A percentile compares a stretch with the other conserved stretches of the same genome.
These are phyloP conservation scores for Leishmania tarentolae DNA, from an alignment of 208 protist species.

Conservation along the genomic window DNA sequence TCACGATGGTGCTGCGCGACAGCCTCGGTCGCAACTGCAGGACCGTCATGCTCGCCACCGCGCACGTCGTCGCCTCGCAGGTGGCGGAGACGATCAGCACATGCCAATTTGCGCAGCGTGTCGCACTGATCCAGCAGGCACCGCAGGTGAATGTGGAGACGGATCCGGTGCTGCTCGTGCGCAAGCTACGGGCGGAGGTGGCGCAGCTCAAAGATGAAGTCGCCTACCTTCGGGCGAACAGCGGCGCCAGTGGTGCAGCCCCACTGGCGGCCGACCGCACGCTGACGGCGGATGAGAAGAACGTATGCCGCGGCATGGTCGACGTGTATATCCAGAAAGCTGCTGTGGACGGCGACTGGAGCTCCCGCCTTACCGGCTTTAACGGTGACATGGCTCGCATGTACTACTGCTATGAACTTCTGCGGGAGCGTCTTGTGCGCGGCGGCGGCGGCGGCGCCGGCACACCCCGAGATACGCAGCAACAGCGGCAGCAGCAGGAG, in stretches of 20 bases:
- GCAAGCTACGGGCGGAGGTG: slow-evolving; percentile 87
- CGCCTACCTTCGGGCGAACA: slow-evolving; percentile 69
- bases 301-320: slow-evolving; percentile 71
- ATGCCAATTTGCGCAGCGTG: slow-evolving; percentile 89
- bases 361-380: slow-evolving; percentile 67
- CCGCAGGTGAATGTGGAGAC: slow-evolving; percentile 90
- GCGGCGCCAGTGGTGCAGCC: slow-evolving; percentile 15
- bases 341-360: slow-evolving; percentile 40
- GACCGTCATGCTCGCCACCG: slow-evolving; percentile 92
- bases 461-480: neutral
- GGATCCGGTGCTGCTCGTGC: slow-evolving; percentile 90
- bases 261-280: slow-evolving; percentile 51
- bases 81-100: slow-evolving; percentile 90
- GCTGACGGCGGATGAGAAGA: slow-evolving; percentile 71
- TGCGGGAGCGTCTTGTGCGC: slow-evolving; percentile 55
- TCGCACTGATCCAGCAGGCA: slow-evolving; percentile 88
- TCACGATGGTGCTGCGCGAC: slow-evolving; percentile 95
- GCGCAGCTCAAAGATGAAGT: slow-evolving; percentile 88
- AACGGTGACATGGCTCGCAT: slow-evolving; percentile 87
- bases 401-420: slow-evolving; percentile 86
- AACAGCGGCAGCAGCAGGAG: slow-evolving; percentile 4
- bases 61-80: slow-evolving; percentile 57
- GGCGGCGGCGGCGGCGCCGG: neutral
- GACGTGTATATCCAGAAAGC: slow-evolving; percentile 51
- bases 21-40: slow-evolving; percentile 96